Base-by-base conservation (phyloP, 371 early-diverging fungal genomes). In the Mortierella sp. region DNA sequence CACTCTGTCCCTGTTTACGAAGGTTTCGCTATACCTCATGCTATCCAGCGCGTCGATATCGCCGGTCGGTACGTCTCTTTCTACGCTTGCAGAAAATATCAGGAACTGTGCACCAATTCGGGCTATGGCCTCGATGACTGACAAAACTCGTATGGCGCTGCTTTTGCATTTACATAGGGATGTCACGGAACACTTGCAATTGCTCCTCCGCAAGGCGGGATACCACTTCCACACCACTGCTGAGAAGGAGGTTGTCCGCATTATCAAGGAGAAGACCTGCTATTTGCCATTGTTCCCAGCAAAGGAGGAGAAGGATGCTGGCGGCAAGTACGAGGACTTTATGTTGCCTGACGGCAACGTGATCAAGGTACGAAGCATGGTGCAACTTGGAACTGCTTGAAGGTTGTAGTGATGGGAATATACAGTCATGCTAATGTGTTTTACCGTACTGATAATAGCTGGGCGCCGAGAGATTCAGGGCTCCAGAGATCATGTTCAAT, bases 1-100 rank as follows among this genome's bases (percentile, higher is more conserved):
- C 99, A 99, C 95, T 97, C 99, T 70, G 99, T 99, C 75, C 99
- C 99, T 77, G 98, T 99, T 88, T 99, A 99, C 91, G 99, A 99
- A 93, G 99, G 99, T 90, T 99, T 99, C 90, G 94, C 99, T 68
- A 95, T 99, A 78, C 99, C 99, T 83, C 96, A 97, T 90, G 99
- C 99, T 82, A 99, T 99, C 87, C 95, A 96, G 86, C 97, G 99
- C 94, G 93, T 99, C 78, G 99, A 99, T 89, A 89, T 95, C 88
- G 94, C 95, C 77, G 95, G 95, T 71, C 78, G 85, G 85, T 84
- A 81, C 29, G 41, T 74, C 6, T 41, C 35, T 41, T 43, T 49
- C 18, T 38, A 35, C 4, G 3, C 14, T 29, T 16, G 29, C 35
- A 6, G 10, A 32, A 54, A 14, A 35, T 21, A 29, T 2, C 35